Conservation (phyloP, 164 flowering plant genomes). For the Magnolia sinica region DNA sequence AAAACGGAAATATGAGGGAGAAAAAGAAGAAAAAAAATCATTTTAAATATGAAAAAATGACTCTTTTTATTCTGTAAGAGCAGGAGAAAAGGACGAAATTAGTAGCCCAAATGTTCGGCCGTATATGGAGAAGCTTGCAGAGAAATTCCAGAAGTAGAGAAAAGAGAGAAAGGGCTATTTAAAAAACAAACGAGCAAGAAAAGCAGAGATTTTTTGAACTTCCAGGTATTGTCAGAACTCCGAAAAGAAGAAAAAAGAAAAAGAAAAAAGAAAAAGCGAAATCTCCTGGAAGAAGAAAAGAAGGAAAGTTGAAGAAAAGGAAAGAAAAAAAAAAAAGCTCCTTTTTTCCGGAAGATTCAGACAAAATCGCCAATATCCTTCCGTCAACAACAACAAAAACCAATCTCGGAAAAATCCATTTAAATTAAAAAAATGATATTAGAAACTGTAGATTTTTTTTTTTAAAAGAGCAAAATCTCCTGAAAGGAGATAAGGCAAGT, state of each 20-base stretch:
- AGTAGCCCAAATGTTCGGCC: slow-evolving; percentile 29
- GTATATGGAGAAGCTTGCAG: slow-evolving; percentile 31
- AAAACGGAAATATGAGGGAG: not conserved
- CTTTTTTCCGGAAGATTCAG: too few species aligned
- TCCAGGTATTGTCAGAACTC: not conserved
- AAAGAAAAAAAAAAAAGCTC: not conserved
- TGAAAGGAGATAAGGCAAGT: not conserved
- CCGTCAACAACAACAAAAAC: not conserved
- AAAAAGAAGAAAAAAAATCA: not conserved
- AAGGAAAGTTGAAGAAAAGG: not conserved
- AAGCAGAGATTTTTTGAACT: not conserved
- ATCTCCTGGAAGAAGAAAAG: not conserved
- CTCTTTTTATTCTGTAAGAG: slow-evolving; percentile 13
- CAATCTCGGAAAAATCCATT: not conserved
- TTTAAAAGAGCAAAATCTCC: not conserved
- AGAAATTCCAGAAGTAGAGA: slow-evolving; percentile 18
- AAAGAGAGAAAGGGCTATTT: not conserved
- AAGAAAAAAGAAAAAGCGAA: not conserved
- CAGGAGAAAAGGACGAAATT: slow-evolving; percentile 33
- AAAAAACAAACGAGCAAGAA: not conserved
- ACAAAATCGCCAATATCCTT: not conserved
- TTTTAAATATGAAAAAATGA: not conserved
- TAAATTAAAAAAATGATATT: not conserved
- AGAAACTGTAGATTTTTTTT: not conserved
- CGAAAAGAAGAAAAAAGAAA: not conserved